Percentiles rank a stretch among this genome's conserved stretches.
Conservation (phyloP, 1,284 basidiomycete genomes). For the Fomitopsis palustris region DNA sequence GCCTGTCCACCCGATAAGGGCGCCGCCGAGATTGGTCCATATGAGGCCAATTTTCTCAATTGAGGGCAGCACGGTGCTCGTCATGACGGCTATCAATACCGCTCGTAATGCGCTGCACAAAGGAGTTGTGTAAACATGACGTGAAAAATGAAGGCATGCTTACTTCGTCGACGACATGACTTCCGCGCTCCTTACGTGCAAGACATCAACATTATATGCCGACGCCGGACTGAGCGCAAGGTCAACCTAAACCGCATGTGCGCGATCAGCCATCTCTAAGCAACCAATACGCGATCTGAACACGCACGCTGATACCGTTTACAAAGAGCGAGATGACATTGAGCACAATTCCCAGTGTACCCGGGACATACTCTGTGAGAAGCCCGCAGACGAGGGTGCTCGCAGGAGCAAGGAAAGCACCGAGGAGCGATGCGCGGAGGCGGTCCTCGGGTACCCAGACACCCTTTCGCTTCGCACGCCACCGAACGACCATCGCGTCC, state of each 20-base stretch:
- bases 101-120: neutral
- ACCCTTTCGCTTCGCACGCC: constrained; percentile 41
- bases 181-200: constrained; percentile 49
- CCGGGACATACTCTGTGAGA: constrained; percentile 29
- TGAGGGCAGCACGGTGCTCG: neutral
- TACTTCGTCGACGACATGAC: constrained; percentile 40
- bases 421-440: constrained; percentile 40
- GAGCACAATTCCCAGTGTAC: constrained; percentile 31
- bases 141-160: neutral
- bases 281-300: neutral
- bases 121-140: neutral
- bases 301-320: constrained; percentile 44
- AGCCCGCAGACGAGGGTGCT: constrained; percentile 28
- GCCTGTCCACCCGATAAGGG: neutral
- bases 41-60: neutral
- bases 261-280: neutral
- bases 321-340: constrained; percentile 38
- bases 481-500: constrained; percentile 43
- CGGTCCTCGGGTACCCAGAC: constrained; percentile 55
- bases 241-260: constrained; percentile 30
- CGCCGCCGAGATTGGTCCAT: neutral
- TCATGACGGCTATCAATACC: neutral
- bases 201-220: constrained; percentile 52
- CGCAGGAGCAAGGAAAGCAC: constrained; percentile 37
- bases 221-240: constrained; percentile 45